Evolutionary conservation across 192 early-diverging fungal species (phyloP).

Genomic region (Backusella psychrophila): DNA sequence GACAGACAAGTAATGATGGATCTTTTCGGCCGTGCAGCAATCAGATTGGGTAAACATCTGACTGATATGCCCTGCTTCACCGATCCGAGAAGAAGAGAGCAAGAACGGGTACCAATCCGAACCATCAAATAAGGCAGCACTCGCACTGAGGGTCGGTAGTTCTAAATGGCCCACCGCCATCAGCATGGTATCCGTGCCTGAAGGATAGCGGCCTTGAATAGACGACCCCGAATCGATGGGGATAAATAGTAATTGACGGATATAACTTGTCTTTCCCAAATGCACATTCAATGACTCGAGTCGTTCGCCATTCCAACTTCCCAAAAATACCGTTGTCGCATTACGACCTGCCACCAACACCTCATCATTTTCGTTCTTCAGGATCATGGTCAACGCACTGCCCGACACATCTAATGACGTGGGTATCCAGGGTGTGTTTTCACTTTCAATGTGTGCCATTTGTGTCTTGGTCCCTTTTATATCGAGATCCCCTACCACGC

Average conservation of each 20-base stretch:
- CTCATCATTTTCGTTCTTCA: background rate
- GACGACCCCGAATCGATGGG: slow-evolving; percentile 10
- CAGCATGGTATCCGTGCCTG: slow-evolving; percentile 29
- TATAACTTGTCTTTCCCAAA: slow-evolving; percentile 8
- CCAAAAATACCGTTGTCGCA: background rate
- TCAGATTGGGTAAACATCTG: slow-evolving; percentile 18
- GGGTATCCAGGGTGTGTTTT: background rate
- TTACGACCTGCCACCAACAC: background rate
- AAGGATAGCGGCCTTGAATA: background rate
- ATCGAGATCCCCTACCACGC: background rate
- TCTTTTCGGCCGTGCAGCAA: slow-evolving; percentile 1
- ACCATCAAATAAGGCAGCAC: slow-evolving; percentile 49
- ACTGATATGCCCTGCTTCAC: slow-evolving; percentile 14
- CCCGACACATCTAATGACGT: background rate
- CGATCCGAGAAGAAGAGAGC: slow-evolving; percentile 29
- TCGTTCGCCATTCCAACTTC: slow-evolving; percentile 6
- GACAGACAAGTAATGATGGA: slow-evolving; percentile 36
- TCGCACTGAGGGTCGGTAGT: slow-evolving; percentile 31
- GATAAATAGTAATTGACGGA: slow-evolving; percentile 13
- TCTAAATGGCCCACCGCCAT: slow-evolving; percentile 43
- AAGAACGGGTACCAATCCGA: slow-evolving; percentile 42
- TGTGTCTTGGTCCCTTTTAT: background rate
- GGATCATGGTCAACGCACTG: background rate
- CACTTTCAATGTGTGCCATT: background rate
- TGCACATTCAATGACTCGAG: slow-evolving; percentile 6